phyloP scores from a whole-genome alignment of 2,329 filamentous ascomycete genomes.

The Lachnellula cervina region DNA sequence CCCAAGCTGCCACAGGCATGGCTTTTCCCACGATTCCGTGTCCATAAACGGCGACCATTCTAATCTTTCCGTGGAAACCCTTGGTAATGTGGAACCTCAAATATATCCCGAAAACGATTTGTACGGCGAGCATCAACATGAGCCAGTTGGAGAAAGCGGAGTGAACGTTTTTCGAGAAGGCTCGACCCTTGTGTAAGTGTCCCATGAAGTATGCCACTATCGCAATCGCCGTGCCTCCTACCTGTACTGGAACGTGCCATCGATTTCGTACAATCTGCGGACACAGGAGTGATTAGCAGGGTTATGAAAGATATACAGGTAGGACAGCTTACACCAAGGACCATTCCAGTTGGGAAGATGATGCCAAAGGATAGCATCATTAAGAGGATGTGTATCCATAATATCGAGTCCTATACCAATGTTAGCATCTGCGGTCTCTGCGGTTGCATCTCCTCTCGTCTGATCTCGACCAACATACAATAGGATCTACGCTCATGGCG shows the following conservation, averaged over 20 bases:
- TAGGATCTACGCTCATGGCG: constrained; percentile 65
- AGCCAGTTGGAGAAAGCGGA: constrained; percentile 72
- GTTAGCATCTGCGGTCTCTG: constrained; percentile 31
- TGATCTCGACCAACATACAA: constrained; percentile 46
- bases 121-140: constrained; percentile 72
- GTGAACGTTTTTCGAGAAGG: constrained; percentile 80
- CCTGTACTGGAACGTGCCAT: constrained; percentile 91
- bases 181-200: constrained; percentile 81
- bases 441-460: background rate
- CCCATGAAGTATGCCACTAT: constrained; percentile 86
- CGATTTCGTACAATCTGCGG: constrained; percentile 75
- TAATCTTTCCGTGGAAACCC: constrained; percentile 74
- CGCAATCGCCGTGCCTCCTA: constrained; percentile 67
- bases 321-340: constrained; percentile 77
- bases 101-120: constrained; percentile 79
- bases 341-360: constrained; percentile 92
- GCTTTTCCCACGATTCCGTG: constrained; percentile 83
- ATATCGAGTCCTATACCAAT: constrained; percentile 59
- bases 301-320: background rate
- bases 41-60: constrained; percentile 63
- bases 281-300: constrained; percentile 9
- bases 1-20: constrained; percentile 83
- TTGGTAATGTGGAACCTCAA: constrained; percentile 84
- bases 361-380: constrained; percentile 86
- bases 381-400: constrained; percentile 92